phyloP scores from a whole-genome alignment of 768 basidiomycete genomes.

The Leccinum disarticulatum region DNA sequence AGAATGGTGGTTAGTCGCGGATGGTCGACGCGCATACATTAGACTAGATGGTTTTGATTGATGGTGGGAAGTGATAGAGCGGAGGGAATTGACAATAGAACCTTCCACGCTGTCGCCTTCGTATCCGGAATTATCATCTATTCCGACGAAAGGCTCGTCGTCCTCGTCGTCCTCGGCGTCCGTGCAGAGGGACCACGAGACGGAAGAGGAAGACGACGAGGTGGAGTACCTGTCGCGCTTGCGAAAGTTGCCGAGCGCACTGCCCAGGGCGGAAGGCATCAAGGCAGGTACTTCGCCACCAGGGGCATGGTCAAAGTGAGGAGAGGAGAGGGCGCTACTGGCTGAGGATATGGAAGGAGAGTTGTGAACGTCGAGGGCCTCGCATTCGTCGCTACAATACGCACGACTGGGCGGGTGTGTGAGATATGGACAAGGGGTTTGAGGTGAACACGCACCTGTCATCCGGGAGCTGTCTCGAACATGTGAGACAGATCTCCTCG shows the following conservation, averaged over 20 bases:
- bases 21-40: conserved; percentile 68
- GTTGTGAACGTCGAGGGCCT: conserved; percentile 52
- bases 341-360: conserved; percentile 66
- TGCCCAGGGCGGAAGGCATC: conserved; percentile 56
- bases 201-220: conserved; percentile 67
- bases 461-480: conserved; percentile 62
- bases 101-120: conserved; percentile 35
- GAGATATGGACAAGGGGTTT: conserved; percentile 14
- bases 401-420: conserved; percentile 44
- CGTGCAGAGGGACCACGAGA: conserved; percentile 62
- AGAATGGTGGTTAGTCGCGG: conserved; percentile 66
- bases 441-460: conserved; percentile 51
- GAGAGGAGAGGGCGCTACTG: conserved; percentile 70
- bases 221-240: conserved; percentile 51
- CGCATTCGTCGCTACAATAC: conserved; percentile 73
- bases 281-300: conserved; percentile 69
- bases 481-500: conserved; percentile 75
- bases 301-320: conserved; percentile 50
- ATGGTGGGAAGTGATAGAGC: conserved; percentile 40
- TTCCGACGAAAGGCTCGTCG: conserved; percentile 36
- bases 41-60: conserved; percentile 45
- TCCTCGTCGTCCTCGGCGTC: conserved; percentile 65
- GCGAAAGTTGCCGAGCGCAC: conserved; percentile 45
- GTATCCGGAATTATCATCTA: conserved; percentile 34
- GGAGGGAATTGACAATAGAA: conserved; percentile 41